Evolutionary conservation across 1,284 basidiomycete genomes (phyloP), one percentile per base, ranked within the genome.

Genomic region (Sphaerobolus stellatus): DNA sequence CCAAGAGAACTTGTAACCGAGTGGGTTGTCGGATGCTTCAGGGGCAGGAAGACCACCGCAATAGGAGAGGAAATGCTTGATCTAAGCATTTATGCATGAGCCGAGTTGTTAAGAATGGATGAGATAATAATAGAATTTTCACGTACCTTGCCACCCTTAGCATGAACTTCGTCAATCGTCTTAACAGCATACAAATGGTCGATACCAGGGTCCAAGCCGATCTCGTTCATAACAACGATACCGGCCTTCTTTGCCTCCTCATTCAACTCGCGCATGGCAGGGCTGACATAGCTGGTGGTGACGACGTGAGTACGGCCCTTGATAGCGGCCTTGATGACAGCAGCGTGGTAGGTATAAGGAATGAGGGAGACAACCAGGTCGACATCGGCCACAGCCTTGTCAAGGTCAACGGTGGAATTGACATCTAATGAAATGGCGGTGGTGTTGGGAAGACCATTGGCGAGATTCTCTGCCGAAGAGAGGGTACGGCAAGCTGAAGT

Each of bases 1-100:
- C 97, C 97, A 99, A 33, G 94, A 97, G 80, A 99, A 98, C 74
- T 98, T 98, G 86, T 98, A 99, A 28, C 97, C 96, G 58, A 99
- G 88, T 7, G 97, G 95, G 78, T 98, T 99, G 68, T 88, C 86
- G 14, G 93, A 86, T 63, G 88, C 86, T 65, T 93, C 85, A 16
- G 95, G 94, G 2, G 94, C 92, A 54, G 94, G 94, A 38, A 98
- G 86, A 57, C 96, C 97, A 71, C 96, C 94, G 65, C 97, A 99
- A 84, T 94, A 98, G 1, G 92, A 96, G 60, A 91, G 77, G 84
- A 99, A 99, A 66, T 91, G 80, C 73, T 93, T 96, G 76, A 98
- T 81, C 89, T n/a, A n/a, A n/a, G n/a, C n/a, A n/a, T n/a, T n/a
- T n/a, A n/a, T n/a, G n/a, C n/a, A n/a, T n/a, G n/a, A n/a, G n/a